Evolutionary conservation across 108 stramenopile species (phyloP), one percentile per base, ranked within the genome.

Genomic region (Schizochytrium sp.): DNA sequence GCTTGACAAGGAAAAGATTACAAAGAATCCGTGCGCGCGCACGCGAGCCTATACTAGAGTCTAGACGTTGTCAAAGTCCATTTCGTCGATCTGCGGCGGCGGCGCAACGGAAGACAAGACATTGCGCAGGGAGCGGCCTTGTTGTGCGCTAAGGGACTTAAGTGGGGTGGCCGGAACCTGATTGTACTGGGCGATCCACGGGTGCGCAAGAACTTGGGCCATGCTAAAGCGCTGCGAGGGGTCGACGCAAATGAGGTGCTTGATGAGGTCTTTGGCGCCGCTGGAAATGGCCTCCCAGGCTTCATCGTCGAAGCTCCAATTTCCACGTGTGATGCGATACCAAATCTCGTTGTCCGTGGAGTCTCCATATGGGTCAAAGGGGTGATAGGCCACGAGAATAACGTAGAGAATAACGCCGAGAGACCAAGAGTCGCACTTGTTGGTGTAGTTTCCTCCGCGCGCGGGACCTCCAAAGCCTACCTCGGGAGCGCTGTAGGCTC

Each of bases 341-440:
- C 88, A 88, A 43, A 89, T 89, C 12, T 88, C 45, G 23, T 25
- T 43, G 16, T 87, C 89, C 19, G 88, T 25, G 18, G 47, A 51
- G 76, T 60, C 44, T 8, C 88, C 88, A 41, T 88, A 45, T 5
- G 87, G 87, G 34, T 92, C 90, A 25, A 92, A 93, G 25, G 90
- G 91, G 23, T 91, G 92, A 29, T 88, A 92, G 25, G 88, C 92
- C 21, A 90, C 89, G 21, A 92, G 53, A 60, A 91, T 91, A 10
- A 93, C 91, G 29, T 88, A 92, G 4, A 93, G 58, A 0, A 91
- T 89, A 3, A 91, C 92, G 5, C 92, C 92, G 8, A 92, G 41
- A 6, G 72, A 60, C 91, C 91, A 93, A 16, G 72, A 34, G 87
- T 93, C 92, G 29, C 87, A 90, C 72, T 72, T 71, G 44, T 29